Percentiles rank a stretch among this genome's conserved stretches.
Evolutionary conservation across 306 rosid genomes (phyloP).

Genomic region (Inga oerstediana): DNA sequence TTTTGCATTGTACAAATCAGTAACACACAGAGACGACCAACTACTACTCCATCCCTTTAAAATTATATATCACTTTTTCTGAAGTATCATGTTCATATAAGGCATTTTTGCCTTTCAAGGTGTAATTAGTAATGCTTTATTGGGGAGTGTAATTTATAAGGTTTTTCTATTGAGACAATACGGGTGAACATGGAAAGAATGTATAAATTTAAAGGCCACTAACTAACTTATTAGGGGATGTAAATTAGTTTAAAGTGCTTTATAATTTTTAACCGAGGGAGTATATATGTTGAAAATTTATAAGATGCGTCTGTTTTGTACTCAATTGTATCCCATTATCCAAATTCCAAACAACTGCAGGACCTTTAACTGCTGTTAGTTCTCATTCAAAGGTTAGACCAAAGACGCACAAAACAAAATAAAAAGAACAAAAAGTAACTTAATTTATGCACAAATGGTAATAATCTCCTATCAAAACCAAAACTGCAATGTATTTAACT

Average conservation of each 20-base stretch:
- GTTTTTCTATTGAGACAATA: neutral
- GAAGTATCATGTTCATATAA: neutral
- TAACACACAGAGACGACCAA: neutral
- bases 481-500: neutral
- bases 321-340: neutral
- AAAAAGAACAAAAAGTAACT: neutral
- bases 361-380: conserved; percentile 14
- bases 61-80: neutral
- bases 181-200: neutral
- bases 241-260: neutral
- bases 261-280: neutral
- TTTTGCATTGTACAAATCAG: neutral
- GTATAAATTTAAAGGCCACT: neutral
- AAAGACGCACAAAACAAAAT: neutral
- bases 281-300: neutral
- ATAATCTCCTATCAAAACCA: conserved; percentile 15
- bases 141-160: neutral
- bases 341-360: conserved; percentile 21
- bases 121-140: neutral
- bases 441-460: neutral
- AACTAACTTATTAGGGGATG: neutral
- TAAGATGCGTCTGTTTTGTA: neutral
- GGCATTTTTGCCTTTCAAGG: neutral
- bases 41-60: neutral
- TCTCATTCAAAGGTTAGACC: conserved; percentile 12